Evolutionary conservation across 225 moss, liverwort and hornwort genomes (phyloP).

Genomic region (Lunularia cruciata): DNA sequence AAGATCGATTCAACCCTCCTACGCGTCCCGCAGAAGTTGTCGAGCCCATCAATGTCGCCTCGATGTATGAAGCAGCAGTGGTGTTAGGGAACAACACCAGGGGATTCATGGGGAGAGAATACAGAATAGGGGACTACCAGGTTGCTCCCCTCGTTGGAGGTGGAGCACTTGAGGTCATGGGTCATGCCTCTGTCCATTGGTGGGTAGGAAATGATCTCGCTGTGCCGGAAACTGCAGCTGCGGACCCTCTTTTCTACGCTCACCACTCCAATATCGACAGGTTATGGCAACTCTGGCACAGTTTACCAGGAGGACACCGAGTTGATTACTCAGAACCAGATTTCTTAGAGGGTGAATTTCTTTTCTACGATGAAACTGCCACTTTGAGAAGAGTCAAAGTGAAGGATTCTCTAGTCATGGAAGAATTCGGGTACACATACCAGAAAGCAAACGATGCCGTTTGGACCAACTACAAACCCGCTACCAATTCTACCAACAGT

Average conservation of each 20-base stretch:
- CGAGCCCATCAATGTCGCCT: not conserved
- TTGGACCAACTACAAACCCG: no score
- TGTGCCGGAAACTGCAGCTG: conserved; percentile 16
- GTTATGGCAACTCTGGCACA: conserved; percentile 7
- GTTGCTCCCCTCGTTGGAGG: not conserved
- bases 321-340: conserved; percentile 28
- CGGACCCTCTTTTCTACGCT: conserved; percentile 30
- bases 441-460: conserved; percentile 8
- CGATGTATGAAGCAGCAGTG: not conserved
- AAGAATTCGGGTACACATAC: conserved; percentile 37
- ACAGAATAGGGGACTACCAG: not conserved
- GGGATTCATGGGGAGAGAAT: not conserved
- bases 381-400: conserved; percentile 43
- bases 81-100: not conserved
- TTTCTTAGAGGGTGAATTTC: conserved; percentile 45
- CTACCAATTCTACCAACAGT: no score
- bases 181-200: not conserved
- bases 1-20: not conserved
- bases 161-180: not conserved
- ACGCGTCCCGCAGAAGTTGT: not conserved
- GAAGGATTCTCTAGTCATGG: conserved; percentile 39
- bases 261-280: conserved; percentile 49
- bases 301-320: conserved; percentile 6
- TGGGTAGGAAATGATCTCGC: conserved; percentile 51
- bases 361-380: conserved; percentile 53